Percentiles rank a stretch among this genome's conserved stretches.
These are phyloP conservation scores for Madurella mycetomatis DNA, from an alignment of 2,329 filamentous ascomycete genomes.

Conservation along the genomic window DNA sequence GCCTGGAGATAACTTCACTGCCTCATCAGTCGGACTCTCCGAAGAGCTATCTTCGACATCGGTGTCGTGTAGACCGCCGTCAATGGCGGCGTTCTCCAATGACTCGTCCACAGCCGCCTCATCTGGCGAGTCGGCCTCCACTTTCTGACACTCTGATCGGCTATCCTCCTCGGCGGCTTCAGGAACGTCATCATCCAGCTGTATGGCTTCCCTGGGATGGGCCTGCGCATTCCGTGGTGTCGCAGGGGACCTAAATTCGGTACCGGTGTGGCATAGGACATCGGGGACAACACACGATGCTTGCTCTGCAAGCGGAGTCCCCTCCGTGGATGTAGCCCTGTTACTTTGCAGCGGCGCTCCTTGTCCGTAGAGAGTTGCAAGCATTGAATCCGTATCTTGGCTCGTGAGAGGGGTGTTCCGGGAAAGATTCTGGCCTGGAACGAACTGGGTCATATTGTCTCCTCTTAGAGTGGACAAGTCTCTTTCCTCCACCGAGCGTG, in stretches of 20 bases:
- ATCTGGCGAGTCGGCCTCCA: conserved; percentile 2
- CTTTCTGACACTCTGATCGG: neutral
- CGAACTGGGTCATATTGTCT: neutral
- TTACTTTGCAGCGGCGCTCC: neutral
- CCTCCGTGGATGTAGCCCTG: neutral
- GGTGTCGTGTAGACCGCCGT: conserved; percentile 1
- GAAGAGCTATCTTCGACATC: conserved; percentile 3
- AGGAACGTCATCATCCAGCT: neutral
- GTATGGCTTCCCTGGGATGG: neutral
- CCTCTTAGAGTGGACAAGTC: neutral
- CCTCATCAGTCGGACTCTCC: neutral
- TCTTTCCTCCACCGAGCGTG: conserved; percentile 1
- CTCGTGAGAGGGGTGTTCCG: neutral
- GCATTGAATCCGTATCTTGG: neutral
- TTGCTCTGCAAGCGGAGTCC: neutral
- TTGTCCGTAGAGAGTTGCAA: neutral
- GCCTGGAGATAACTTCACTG: conserved; percentile 15
- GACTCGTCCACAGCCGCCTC: conserved; percentile 9
- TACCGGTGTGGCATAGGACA: conserved; percentile 2
- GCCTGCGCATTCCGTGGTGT: neutral
- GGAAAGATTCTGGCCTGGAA: neutral
- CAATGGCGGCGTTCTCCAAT: neutral
- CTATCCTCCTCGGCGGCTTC: neutral
- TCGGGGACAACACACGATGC: conserved; percentile 8
- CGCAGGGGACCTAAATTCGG: neutral